Base-by-base conservation (phyloP, 2,329 filamentous ascomycete genomes). In the Hymenoscyphus linearis region DNA sequence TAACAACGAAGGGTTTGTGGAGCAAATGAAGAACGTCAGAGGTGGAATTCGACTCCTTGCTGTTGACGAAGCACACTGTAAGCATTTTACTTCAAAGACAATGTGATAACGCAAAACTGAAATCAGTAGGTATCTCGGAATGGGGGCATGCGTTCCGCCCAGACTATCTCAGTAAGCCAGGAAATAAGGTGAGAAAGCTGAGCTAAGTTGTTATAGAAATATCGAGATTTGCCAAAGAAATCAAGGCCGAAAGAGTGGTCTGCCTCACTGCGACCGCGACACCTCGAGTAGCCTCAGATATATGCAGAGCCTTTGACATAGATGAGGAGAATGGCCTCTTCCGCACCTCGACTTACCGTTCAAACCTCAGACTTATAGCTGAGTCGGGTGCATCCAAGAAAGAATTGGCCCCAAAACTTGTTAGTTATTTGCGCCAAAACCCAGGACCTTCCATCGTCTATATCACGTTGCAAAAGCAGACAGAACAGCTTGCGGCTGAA, bases 221-320 rank as follows among this genome's bases (percentile, higher is more conserved):
- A 16, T 79, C 82, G 2, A 77, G 83, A 12, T 86, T 86, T 57
- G 78, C 77, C 1, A 71, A 77, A 16, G 83, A 85, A 66, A 79
- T 84, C 63, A 70, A 78, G 27, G 83, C 84, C 0, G 82, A 86
- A 67, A 75, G 82, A 16, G 82, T 86, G 3, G 73, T 86, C 12
- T 86, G 84, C 64, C 71, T 86, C 26, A 86, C 83, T 0, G 83
- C 83, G 3, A 86, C 83, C 0, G 83, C 83, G 9, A 85, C 82
- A 1, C 80, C 79, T 1, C 75, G 76, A 10, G 83, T 86, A n/a
- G 77, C 79, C 0, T 70, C 80, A 6, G 83, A 85, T 59, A 78
- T 86, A 27, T 79, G 82, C 64, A 72, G 76, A 40, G 78, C 78
- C 0, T 86, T 85, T 66, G 64, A 77, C 2, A 81, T 86, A 31